phyloP scores from a whole-genome alignment of 2,329 filamentous ascomycete genomes.

The Claviceps pazoutovae region DNA sequence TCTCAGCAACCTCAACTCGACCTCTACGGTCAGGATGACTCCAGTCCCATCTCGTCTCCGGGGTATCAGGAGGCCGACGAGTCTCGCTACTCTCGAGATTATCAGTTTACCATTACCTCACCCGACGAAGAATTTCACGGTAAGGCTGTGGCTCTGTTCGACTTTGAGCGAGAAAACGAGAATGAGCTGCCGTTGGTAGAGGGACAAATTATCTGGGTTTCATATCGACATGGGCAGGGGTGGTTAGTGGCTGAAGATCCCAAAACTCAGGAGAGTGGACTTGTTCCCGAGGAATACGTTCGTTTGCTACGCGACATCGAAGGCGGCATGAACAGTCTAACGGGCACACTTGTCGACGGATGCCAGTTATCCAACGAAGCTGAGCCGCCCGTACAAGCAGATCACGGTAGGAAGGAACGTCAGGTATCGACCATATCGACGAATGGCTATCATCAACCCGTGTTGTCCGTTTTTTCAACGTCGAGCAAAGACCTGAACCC shows the following conservation, averaged over 20 bases:
- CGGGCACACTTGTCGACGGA: constrained; percentile 42
- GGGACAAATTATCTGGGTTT: constrained; percentile 92
- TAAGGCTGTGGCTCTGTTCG: constrained; percentile 87
- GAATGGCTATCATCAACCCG: constrained; percentile 55
- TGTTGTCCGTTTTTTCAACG: constrained; percentile 56
- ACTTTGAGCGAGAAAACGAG: constrained; percentile 89
- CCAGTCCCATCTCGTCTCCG: constrained; percentile 45
- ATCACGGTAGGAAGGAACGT: constrained; percentile 33
- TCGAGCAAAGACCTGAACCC: constrained; percentile 56
- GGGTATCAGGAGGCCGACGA: constrained; percentile 48
- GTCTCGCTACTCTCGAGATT: constrained; percentile 77
- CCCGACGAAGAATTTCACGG: constrained; percentile 97
- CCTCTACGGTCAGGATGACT: constrained; percentile 38
- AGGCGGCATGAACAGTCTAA: constrained; percentile 66
- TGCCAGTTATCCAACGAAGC: constrained; percentile 39
- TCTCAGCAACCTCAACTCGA: constrained; percentile 32
- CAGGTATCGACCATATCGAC: constrained; percentile 31
- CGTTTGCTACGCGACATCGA: constrained; percentile 85
- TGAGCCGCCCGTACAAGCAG: constrained; percentile 47
- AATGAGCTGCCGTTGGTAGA: constrained; percentile 88
- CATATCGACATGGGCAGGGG: constrained; percentile 88
- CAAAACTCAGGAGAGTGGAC: constrained; percentile 80
- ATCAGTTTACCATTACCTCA: constrained; percentile 87
- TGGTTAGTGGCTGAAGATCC: constrained; percentile 97
- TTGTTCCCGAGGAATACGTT: constrained; percentile 95